phyloP scores from a whole-genome alignment of 2,329 filamentous ascomycete species.

The Stagonosporopsis cucurbitacearum region DNA sequence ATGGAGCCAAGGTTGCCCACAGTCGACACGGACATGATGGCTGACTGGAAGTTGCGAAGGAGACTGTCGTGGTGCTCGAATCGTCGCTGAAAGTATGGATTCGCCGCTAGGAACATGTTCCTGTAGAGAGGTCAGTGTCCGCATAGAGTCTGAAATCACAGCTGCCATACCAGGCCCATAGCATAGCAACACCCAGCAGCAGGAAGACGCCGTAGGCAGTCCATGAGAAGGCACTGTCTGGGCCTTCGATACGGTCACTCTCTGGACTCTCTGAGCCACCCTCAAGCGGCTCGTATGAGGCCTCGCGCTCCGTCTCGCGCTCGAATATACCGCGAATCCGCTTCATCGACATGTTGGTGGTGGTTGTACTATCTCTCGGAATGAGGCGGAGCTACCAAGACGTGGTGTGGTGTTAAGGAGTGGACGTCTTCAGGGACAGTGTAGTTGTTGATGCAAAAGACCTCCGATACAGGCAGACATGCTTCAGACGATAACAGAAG shows the following conservation, averaged over 20 bases:
- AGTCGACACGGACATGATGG: constrained; percentile 86
- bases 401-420: constrained; percentile 18
- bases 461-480: constrained; percentile 29
- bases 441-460: background rate
- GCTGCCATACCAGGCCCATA: constrained; percentile 85
- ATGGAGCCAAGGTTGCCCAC: constrained; percentile 80
- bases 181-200: constrained; percentile 87
- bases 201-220: constrained; percentile 85
- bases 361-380: background rate
- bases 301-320: constrained; percentile 31
- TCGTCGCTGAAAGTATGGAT: constrained; percentile 87
- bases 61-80: constrained; percentile 76
- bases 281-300: constrained; percentile 48
- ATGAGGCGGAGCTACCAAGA: constrained; percentile 19
- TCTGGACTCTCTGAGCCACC: constrained; percentile 45
- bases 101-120: constrained; percentile 98
- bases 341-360: constrained; percentile 40
- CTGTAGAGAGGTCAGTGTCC: constrained; percentile 54
- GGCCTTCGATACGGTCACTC: constrained; percentile 42
- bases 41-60: constrained; percentile 82
- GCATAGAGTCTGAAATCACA: too few species aligned
- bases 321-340: constrained; percentile 42
- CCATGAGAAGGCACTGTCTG: constrained; percentile 71
- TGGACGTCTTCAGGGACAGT: constrained; percentile 11
- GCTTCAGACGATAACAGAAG: constrained; percentile 15